Conservation (phyloP, 2,329 filamentous ascomycete genomes). For the Emmonsiellopsis sp. region DNA sequence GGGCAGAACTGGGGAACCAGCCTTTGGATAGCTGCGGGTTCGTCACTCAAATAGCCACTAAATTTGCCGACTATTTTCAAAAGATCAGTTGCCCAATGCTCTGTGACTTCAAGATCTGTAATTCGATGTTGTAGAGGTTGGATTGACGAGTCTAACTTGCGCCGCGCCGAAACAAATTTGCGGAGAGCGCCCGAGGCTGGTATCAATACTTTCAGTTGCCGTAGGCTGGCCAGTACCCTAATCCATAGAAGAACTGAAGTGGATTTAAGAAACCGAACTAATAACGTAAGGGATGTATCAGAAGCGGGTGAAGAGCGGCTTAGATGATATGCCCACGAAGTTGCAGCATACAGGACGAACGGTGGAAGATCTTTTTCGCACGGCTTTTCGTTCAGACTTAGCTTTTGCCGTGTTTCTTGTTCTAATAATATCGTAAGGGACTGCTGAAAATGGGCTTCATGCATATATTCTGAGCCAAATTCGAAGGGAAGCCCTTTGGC, state of each 20-base stretch:
- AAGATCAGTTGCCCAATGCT: constrained; percentile 27
- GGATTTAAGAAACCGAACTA: constrained; percentile 8
- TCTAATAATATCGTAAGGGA: constrained; percentile 13
- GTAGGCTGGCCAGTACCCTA: constrained; percentile 15
- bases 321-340: constrained; percentile 13
- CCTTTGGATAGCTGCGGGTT: constrained; percentile 28
- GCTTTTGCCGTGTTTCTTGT: neutral
- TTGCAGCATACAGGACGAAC: constrained; percentile 9
- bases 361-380: neutral
- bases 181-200: constrained; percentile 15
- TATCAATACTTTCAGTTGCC: constrained; percentile 18
- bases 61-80: constrained; percentile 29
- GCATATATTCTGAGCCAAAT: constrained; percentile 1
- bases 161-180: constrained; percentile 4
- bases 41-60: constrained; percentile 13
- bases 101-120: constrained; percentile 17
- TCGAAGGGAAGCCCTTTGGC: constrained; percentile 3
- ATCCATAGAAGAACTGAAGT: constrained; percentile 26
- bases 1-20: constrained; percentile 33
- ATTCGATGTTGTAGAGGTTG: constrained; percentile 11
- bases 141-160: constrained; percentile 10
- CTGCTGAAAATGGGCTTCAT: constrained; percentile 13
- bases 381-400: neutral
- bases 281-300: constrained; percentile 1
- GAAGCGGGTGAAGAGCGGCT: neutral